Evolutionary conservation across 768 basidiomycete species (phyloP).

Genomic region (Mycena capillaripes): DNA sequence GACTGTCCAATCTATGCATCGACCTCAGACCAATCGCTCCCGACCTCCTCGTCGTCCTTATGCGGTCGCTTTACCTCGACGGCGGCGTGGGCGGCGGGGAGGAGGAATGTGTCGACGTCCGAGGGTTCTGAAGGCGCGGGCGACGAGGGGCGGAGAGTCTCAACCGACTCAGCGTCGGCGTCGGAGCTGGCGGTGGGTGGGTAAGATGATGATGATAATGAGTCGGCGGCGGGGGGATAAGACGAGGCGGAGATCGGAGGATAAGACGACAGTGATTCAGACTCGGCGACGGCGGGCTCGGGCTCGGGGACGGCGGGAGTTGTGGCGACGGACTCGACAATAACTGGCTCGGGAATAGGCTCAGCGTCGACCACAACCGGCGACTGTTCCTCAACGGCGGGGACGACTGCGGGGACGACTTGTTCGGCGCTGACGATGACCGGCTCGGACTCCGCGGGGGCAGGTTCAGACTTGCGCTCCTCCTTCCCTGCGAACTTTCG

Average conservation of each 20-base stretch:
- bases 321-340: not conserved
- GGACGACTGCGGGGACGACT: not conserved
- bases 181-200: not conserved
- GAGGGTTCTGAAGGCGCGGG: too few species aligned
- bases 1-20: conserved; percentile 44
- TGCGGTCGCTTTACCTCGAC: conserved; percentile 16
- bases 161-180: conserved; percentile 22
- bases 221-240: not conserved
- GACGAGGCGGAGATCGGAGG: conserved; percentile 1
- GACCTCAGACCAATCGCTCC: conserved; percentile 59
- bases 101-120: too few species aligned
- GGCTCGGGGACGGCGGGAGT: not conserved
- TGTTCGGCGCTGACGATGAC: not conserved
- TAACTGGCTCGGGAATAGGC: too few species aligned
- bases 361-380: not conserved
- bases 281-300: not conserved
- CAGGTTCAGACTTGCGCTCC: conserved; percentile 27
- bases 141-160: not conserved
- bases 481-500: conserved; percentile 44
- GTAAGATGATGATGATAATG: conserved; percentile 1
- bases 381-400: not conserved
- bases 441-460: not conserved
- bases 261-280: not conserved
- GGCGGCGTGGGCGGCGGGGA: too few species aligned
- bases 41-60: conserved; percentile 25